Base-by-base conservation (phyloP, 106 monocot species). In the Platanthera guangdongensis region DNA sequence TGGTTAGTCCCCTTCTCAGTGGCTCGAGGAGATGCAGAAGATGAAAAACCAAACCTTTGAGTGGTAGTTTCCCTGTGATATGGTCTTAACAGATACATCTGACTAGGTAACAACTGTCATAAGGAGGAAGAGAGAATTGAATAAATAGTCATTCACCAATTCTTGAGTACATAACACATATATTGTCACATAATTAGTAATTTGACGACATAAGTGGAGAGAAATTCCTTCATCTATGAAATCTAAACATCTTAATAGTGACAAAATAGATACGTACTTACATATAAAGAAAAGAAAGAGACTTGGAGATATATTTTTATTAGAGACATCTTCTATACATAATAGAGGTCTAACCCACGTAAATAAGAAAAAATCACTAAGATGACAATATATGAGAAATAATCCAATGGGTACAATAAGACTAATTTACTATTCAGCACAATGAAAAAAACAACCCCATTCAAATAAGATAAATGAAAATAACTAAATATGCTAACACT, bases 21-120 rank as follows among this genome's bases (percentile, higher is more conserved):
- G 16, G 79, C 51, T 68, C 80, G 80, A 52, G 85, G 71, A 73
- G 85, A 84, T 82, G 91, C 64, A 62, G 83, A 65, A 1, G 89
- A 86, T 68, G 84, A 81, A 62, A 79, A 88, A 9, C 85, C 70
- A 69, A 78, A 78, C 64, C 77, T 76, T 80, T 81, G 81, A 14
- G 81, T 22, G 5, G 28, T 55, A 77, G 14, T 8, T 57, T 62
- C 62, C 69, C n/a, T 47, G 32, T 64, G 57, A 73, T 4, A 14
- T 50, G 73, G 72, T 74, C 55, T 54, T 45, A 48, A 76, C 39
- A 28, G 55, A 79, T 6, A 52, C 8, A 63, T 71, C 74, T 39
- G 75, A 57, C 46, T 30, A 16, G 70, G 69, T 50, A 62, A 8
- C 63, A 51, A 54, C 82, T 80, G 86, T 16, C 13, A 74, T 5